Base-by-base conservation (phyloP, 2,329 filamentous ascomycete species). In the Trichoderma sp. region DNA sequence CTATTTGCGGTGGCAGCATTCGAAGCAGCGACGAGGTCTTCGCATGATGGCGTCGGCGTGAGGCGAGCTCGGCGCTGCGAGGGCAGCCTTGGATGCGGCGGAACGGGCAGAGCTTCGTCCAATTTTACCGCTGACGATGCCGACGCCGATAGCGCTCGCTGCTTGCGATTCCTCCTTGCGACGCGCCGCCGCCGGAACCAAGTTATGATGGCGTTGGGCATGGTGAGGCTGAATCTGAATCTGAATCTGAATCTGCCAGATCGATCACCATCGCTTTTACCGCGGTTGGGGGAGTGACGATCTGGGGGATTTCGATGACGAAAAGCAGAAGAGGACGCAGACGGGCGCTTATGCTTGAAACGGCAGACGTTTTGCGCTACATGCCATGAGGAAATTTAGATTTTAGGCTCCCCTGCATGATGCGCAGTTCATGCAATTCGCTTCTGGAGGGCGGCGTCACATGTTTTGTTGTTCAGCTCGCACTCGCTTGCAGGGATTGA, bases 111-210 rank as follows among this genome's bases (percentile, higher is more conserved):
- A 29, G 55, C 63, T 19, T 65, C 62, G 8, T 31, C 47, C 2
- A 65, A 1, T 5, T 47, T 37, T 13, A 8, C 33, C 11, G 19
- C 35, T 4, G 53, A n/a, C 19, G 43, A 35, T n/a, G 27, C n/a
- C 21, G 53, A 40, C 10, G 27, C n/a, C 21, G 53, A 40, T 16
- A 14, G 58, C 35, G 53, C 40, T 58, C 29, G 63, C n/a, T 59
- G 52, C 19, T n/a, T 53, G 3, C 27, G 47, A 10, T 60, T 57
- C 57, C 37, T 62, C 5, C 52, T 58, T 47, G 57, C 64, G 55
- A 49, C 69, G 52, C 66, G 66, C 21, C 47, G 53, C n/a, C 43
- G 60, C 21, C 53, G n/a, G 55, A 70, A 69, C 69, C 69, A 70
- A 29, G 24, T 61, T 27, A 53, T 61, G 35, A 70, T 49, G 49